A percentile compares a stretch with the other conserved stretches of the same genome.
Conservation (phyloP, 2,329 filamentous ascomycete species). For the Ceratocystis cacaofunesta region DNA sequence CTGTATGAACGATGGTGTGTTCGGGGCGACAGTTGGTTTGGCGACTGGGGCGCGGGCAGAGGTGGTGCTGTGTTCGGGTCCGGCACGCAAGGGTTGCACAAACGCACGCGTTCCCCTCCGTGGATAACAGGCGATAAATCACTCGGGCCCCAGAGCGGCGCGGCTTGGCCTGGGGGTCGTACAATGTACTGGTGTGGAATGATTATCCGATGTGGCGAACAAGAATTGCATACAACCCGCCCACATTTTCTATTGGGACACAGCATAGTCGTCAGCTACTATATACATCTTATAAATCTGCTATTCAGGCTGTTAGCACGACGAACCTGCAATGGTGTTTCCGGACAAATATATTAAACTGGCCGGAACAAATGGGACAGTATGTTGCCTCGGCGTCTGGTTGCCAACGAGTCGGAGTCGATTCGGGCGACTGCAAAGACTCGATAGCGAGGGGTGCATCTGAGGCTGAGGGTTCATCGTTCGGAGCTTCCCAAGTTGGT, state of each 20-base stretch:
- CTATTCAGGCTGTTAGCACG: not conserved
- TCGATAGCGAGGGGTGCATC: not conserved
- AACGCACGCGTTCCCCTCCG: constrained; percentile 42
- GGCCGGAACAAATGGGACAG: constrained; percentile 69
- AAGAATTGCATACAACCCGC: constrained; percentile 74
- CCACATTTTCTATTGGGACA: constrained; percentile 58
- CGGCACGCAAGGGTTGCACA: constrained; percentile 48
- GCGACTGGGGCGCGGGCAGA: constrained; percentile 23
- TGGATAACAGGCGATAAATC: constrained; percentile 18
- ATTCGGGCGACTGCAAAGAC: constrained; percentile 23
- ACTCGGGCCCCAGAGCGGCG: constrained; percentile 4
- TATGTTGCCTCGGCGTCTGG: constrained; percentile 67
- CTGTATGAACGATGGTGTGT: constrained; percentile 34
- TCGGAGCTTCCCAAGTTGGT: constrained; percentile 2
- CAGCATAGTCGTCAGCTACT: constrained; percentile 7
- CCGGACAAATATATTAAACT: constrained; percentile 72
- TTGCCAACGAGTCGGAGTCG: constrained; percentile 67
- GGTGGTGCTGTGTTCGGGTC: constrained; percentile 46
- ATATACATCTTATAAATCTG: too few relatives aligned
- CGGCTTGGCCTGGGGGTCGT: constrained; percentile 43
- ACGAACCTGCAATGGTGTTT: constrained; percentile 82
- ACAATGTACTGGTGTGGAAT: constrained; percentile 92
- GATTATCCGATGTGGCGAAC: constrained; percentile 87
- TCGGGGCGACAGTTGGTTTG: constrained; percentile 25
- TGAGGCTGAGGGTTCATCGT: constrained; percentile 4